Conservation (phyloP, 208 protist species). For the Acanthamoeba sp. region DNA sequence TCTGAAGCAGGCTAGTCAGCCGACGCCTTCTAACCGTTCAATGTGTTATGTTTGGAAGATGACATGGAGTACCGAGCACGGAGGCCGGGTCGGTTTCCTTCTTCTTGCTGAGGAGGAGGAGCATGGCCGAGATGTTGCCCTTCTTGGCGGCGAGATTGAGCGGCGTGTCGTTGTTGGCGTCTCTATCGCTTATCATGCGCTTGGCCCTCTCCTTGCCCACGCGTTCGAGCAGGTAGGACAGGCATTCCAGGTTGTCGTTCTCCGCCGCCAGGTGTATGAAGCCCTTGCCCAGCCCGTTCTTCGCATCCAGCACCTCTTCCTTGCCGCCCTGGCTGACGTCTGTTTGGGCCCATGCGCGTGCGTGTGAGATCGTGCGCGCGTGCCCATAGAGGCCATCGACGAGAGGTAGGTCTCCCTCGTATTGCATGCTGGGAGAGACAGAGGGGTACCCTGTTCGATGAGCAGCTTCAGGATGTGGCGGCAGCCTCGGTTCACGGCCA, state of each 20-base stretch:
- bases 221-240: constrained; percentile 5
- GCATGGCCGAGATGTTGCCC: constrained; percentile 34
- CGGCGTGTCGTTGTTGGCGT: constrained; percentile 12
- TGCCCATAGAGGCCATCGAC: too few species aligned
- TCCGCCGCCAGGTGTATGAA: constrained; percentile 36
- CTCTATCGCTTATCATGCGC: neutral
- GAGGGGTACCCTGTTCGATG: neutral
- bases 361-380: neutral
- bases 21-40: too few species aligned
- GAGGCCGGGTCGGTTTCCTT: constrained; percentile 9
- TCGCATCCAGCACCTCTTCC: neutral
- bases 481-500: neutral
- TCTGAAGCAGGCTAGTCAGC: too few species aligned
- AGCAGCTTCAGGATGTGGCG: neutral
- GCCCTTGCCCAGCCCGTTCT: neutral
- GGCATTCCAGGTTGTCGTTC: constrained; percentile 17
- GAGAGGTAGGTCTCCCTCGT: too few species aligned
- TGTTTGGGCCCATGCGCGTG: neutral
- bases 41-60: too few species aligned
- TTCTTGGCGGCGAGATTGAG: constrained; percentile 38
- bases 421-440: neutral
- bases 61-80: constrained; percentile 14
- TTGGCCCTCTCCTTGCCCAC: neutral
- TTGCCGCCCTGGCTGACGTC: constrained; percentile 38
- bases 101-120: constrained; percentile 49